Conservation (phyloP, 2,329 filamentous ascomycete species). For the Scytalidium lignicola region DNA sequence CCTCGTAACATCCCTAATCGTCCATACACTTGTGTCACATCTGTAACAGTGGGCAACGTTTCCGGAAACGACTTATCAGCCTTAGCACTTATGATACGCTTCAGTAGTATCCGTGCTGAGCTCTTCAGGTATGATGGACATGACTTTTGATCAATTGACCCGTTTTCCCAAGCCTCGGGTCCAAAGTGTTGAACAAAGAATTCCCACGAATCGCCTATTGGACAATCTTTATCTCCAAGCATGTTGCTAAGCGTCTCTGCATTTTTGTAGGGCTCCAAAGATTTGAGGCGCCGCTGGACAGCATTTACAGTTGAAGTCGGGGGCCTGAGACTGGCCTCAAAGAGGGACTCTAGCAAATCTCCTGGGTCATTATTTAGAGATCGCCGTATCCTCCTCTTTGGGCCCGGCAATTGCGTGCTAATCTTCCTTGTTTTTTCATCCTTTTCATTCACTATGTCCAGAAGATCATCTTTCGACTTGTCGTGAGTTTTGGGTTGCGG, state of each 20-base stretch:
- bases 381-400: conserved; percentile 3
- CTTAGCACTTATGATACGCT: conserved; percentile 17
- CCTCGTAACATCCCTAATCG: conserved; percentile 19
- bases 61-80: conserved; percentile 12
- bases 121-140: conserved; percentile 15
- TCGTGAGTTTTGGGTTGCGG: conserved; percentile 11
- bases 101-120: conserved; percentile 12
- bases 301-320: conserved; percentile 3
- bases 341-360: conserved; percentile 26
- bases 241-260: conserved; percentile 21
- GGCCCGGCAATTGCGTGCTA: background rate
- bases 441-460: conserved; percentile 4
- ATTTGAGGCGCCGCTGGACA: conserved; percentile 2
- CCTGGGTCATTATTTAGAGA: conserved; percentile 7
- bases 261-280: conserved; percentile 22
- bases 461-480: conserved; percentile 5
- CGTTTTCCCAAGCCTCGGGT: conserved; percentile 14
- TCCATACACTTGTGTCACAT: conserved; percentile 19
- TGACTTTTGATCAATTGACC: conserved; percentile 5
- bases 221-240: conserved; percentile 12
- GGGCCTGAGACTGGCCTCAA: conserved; percentile 20
- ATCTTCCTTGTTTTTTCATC: background rate
- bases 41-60: conserved; percentile 20
- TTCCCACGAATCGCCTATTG: conserved; percentile 20
- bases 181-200: conserved; percentile 28